Evolutionary conservation across 2,329 filamentous ascomycete genomes (phyloP).

Genomic region (Fusarium sulawesiense): DNA sequence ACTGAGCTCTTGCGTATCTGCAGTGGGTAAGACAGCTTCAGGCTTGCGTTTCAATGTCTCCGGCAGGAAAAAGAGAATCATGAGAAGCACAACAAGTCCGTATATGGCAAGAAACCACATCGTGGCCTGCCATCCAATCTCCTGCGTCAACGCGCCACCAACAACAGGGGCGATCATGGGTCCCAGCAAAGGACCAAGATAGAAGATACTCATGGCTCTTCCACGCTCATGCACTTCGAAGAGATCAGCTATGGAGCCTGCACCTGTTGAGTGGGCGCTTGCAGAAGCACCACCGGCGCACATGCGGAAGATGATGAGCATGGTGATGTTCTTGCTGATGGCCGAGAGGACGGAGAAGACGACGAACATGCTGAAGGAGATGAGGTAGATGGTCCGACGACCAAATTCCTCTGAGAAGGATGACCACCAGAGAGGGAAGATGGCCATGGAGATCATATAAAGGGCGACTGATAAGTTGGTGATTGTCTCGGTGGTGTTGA

Average conservation of each 20-base stretch:
- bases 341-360: constrained; percentile 78
- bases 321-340: constrained; percentile 74
- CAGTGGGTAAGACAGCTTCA: constrained; percentile 8
- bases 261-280: constrained; percentile 84
- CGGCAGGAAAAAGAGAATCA: constrained; percentile 71
- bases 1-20: constrained; percentile 36
- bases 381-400: constrained; percentile 80
- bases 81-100: constrained; percentile 67
- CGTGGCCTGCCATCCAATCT: constrained; percentile 78
- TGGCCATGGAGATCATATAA: constrained; percentile 85
- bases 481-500: constrained; percentile 72
- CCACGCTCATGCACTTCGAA: constrained; percentile 81
- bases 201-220: constrained; percentile 84
- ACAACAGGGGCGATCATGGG: constrained; percentile 81
- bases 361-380: constrained; percentile 78
- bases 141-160: constrained; percentile 76
- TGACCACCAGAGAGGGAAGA: constrained; percentile 90
- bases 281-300: constrained; percentile 81
- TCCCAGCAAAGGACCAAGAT: constrained; percentile 80
- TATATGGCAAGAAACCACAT: constrained; percentile 83
- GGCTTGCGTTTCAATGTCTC: constrained; percentile 66
- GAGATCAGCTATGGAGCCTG: constrained; percentile 84
- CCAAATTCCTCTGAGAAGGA: constrained; percentile 80
- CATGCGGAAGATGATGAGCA: constrained; percentile 82
- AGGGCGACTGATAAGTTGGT: constrained; percentile 81